phyloP scores from a whole-genome alignment of 768 basidiomycete genomes.

The Cystofilobasidium ferigula region DNA sequence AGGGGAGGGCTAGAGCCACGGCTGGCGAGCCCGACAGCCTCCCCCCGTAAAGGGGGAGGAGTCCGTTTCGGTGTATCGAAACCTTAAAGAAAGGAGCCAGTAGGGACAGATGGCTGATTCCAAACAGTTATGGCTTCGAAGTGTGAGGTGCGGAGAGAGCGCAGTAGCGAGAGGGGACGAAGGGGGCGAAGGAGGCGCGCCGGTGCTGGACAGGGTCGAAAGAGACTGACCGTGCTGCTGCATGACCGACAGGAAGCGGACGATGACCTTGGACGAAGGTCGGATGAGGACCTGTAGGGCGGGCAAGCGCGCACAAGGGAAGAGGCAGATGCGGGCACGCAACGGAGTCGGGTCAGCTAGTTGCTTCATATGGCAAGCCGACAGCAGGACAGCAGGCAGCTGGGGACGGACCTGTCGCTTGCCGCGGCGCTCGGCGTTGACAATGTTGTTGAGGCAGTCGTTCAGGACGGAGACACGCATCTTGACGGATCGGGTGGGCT shows the following conservation, averaged over 20 bases:
- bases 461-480: slow-evolving; percentile 43
- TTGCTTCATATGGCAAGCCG: not conserved
- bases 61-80: slow-evolving; percentile 35
- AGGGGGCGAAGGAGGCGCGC: not conserved
- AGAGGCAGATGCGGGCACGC: not conserved
- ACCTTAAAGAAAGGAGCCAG: slow-evolving; percentile 41
- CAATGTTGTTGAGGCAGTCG: slow-evolving; percentile 70
- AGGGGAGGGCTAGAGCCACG: not conserved
- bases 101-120: slow-evolving; percentile 31
- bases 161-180: not conserved
- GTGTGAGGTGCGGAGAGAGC: slow-evolving; percentile 19
- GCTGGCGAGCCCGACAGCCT: not conserved
- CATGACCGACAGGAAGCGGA: slow-evolving; percentile 97
- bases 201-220: not conserved
- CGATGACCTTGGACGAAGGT: slow-evolving; percentile 93
- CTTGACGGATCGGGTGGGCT: slow-evolving; percentile 29
- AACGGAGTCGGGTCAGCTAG: not conserved
- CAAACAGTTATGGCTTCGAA: slow-evolving; percentile 38
- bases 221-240: slow-evolving; percentile 84
- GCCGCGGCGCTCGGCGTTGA: slow-evolving; percentile 98
- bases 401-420: slow-evolving; percentile 61
- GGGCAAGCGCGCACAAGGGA: not conserved
- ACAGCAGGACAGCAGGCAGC: no score
- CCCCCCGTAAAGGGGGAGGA: slow-evolving; percentile 12
- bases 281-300: slow-evolving; percentile 67